These are phyloP conservation scores for Boletellus sp. DNA, from an alignment of 768 basidiomycete genomes.

Conservation along the genomic window DNA sequence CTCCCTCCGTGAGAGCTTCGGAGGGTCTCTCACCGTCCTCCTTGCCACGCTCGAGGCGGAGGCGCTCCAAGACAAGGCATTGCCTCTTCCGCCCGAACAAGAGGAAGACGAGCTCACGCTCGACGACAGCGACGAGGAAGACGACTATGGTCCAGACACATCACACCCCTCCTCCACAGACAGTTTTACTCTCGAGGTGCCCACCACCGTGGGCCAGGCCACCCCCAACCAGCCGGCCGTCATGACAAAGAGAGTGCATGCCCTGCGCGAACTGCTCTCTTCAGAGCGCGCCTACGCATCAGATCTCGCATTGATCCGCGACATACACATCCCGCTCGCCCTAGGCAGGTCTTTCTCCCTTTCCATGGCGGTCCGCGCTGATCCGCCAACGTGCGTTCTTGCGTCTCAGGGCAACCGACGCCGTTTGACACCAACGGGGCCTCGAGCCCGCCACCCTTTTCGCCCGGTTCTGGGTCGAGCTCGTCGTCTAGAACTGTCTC, in stretches of 20 bases:
- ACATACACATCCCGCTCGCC: slow-evolving; percentile 76
- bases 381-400: slow-evolving; percentile 9
- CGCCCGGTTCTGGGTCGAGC: slow-evolving; percentile 34
- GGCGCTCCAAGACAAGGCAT: slow-evolving; percentile 29
- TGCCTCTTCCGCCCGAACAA: slow-evolving; percentile 28
- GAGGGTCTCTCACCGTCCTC: slow-evolving; percentile 31
- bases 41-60: slow-evolving; percentile 30
- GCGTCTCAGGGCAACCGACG: slow-evolving; percentile 37
- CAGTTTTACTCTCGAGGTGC: slow-evolving; percentile 21
- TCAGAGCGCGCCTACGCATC: slow-evolving; percentile 80
- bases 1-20: slow-evolving; percentile 29
- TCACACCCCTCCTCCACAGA: slow-evolving; percentile 26
- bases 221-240: slow-evolving; percentile 32
- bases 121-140: slow-evolving; percentile 24
- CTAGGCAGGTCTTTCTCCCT: slow-evolving; percentile 50
- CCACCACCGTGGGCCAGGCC: slow-evolving; percentile 5
- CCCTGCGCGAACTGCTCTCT: slow-evolving; percentile 70
- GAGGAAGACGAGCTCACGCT: slow-evolving; percentile 24
- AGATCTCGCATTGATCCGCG: slow-evolving; percentile 75
- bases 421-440: slow-evolving; percentile 33
- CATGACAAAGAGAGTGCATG: slow-evolving; percentile 71
- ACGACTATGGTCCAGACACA: slow-evolving; percentile 25
- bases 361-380: background rate
- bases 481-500: slow-evolving; percentile 39
- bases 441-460: slow-evolving; percentile 25